Conservation (phyloP, 495 filamentous ascomycete genomes). For the Physcia stellaris region DNA sequence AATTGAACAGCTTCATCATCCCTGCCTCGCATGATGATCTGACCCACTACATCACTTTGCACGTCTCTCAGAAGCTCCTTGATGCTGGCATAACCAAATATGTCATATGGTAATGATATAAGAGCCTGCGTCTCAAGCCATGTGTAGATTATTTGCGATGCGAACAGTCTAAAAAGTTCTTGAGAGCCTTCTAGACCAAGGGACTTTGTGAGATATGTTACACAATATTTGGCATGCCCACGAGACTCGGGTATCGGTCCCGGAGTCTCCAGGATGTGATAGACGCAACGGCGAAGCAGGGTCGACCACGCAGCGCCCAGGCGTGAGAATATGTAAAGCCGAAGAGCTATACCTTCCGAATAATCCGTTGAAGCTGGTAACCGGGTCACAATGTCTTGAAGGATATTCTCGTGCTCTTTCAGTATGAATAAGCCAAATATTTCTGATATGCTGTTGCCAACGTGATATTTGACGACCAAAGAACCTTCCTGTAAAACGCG, state of each 20-base stretch:
- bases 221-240: conserved; percentile 56
- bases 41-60: conserved; percentile 67
- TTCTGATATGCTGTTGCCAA: conserved; percentile 51
- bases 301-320: conserved; percentile 73
- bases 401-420: conserved; percentile 65
- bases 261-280: conserved; percentile 83
- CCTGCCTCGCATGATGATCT: conserved; percentile 72
- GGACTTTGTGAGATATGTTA: conserved; percentile 47
- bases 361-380: conserved; percentile 59
- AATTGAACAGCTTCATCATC: conserved; percentile 47
- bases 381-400: conserved; percentile 58
- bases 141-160: conserved; percentile 83
- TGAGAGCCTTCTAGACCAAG: conserved; percentile 49
- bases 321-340: conserved; percentile 58
- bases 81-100: conserved; percentile 65
- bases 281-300: conserved; percentile 67
- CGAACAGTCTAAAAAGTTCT: conserved; percentile 73
- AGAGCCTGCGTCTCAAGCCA: conserved; percentile 62
- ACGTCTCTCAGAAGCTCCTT: conserved; percentile 55
- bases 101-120: conserved; percentile 57
- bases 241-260: conserved; percentile 48
- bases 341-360: conserved; percentile 73
- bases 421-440: conserved; percentile 71
- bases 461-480: conserved; percentile 60
- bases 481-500: conserved; percentile 50